These are phyloP conservation scores for Claviceps sp. DNA, from an alignment of 2,329 filamentous ascomycete species.

Conservation along the genomic window DNA sequence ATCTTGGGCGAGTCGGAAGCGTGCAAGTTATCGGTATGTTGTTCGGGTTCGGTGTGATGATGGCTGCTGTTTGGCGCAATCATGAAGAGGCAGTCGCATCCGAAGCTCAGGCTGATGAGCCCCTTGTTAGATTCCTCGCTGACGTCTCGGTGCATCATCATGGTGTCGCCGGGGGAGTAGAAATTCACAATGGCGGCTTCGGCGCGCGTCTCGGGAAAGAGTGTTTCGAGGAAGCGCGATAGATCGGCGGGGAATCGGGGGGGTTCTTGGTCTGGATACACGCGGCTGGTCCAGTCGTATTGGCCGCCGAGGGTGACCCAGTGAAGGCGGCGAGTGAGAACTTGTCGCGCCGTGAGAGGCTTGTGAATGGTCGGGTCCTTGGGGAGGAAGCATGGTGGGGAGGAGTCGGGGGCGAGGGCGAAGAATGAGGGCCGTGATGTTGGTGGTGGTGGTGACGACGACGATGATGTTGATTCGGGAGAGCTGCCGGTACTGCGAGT, in stretches of 20 bases:
- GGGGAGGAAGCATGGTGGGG: conserved; percentile 46
- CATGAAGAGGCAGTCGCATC: conserved; percentile 83
- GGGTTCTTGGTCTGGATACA: conserved; percentile 56
- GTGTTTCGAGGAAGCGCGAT: conserved; percentile 46
- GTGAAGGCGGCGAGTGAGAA: conserved; percentile 68
- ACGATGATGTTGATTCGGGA: not conserved
- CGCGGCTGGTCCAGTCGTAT: conserved; percentile 87
- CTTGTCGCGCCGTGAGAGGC: conserved; percentile 52
- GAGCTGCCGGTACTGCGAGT: not conserved
- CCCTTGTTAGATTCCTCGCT: conserved; percentile 71
- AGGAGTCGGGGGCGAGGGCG: conserved; percentile 31
- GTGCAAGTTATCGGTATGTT: no score
- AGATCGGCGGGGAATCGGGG: conserved; percentile 67
- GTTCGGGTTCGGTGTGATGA: conserved; percentile 6
- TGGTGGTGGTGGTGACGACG: conserved; percentile 22
- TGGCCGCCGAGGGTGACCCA: conserved; percentile 94
- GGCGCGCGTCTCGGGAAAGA: conserved; percentile 67
- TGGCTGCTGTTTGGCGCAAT: conserved; percentile 45
- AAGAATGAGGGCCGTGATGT: conserved; percentile 48
- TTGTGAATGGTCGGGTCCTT: conserved; percentile 64
- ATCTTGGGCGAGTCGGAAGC: no score
- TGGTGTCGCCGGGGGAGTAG: conserved; percentile 79
- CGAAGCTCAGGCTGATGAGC: conserved; percentile 74
- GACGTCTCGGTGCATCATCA: conserved; percentile 88
- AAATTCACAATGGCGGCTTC: conserved; percentile 92